Conservation (phyloP, 495 filamentous ascomycete genomes). For the Astrothelium macrocarpum region DNA sequence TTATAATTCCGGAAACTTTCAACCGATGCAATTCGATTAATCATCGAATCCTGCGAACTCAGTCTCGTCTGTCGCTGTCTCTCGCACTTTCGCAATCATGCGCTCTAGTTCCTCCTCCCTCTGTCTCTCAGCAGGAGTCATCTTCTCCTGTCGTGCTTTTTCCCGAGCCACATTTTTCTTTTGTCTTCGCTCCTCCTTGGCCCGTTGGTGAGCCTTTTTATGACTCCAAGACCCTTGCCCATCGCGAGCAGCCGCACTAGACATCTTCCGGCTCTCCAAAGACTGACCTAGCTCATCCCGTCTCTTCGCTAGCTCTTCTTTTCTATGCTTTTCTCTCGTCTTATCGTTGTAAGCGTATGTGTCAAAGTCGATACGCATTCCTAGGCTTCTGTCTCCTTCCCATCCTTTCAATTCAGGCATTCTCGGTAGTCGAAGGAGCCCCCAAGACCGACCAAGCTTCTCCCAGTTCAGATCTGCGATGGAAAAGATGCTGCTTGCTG, state of each 20-base stretch:
- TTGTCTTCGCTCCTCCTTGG: constrained; percentile 57
- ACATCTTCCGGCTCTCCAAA: constrained; percentile 16
- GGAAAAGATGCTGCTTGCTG: constrained; percentile 84
- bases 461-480: constrained; percentile 73
- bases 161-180: constrained; percentile 66
- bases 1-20: neutral
- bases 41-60: constrained; percentile 28
- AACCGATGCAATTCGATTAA: neutral
- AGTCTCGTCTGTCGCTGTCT: constrained; percentile 27
- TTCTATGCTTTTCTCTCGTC: constrained; percentile 59
- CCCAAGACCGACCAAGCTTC: constrained; percentile 72
- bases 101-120: constrained; percentile 60
- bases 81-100: constrained; percentile 63
- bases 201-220: constrained; percentile 62
- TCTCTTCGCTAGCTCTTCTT: constrained; percentile 36
- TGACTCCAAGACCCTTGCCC: constrained; percentile 70
- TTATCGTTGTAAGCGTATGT: constrained; percentile 68
- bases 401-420: constrained; percentile 83
- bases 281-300: constrained; percentile 25
- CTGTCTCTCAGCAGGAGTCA: constrained; percentile 64
- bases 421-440: constrained; percentile 72
- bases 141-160: constrained; percentile 52
- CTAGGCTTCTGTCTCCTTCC: constrained; percentile 53
- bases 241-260: constrained; percentile 39
- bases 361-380: constrained; percentile 51